Evolutionary conservation across 208 protist species (phyloP).

Genomic region (Balamuthia mandrillaris): DNA sequence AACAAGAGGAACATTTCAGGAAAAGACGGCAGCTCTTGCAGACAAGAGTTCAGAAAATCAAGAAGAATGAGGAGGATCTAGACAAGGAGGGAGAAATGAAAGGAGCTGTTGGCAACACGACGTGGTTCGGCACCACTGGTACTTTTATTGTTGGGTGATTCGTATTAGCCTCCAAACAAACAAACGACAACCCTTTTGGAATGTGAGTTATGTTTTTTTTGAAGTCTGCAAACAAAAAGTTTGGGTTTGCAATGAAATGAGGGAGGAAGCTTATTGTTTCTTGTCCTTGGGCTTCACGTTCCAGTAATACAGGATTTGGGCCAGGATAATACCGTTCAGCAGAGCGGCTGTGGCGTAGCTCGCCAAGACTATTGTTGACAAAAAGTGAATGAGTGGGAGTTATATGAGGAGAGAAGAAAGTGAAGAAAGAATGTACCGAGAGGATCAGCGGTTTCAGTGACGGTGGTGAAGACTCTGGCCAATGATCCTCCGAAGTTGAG

Average conservation of each 20-base stretch:
- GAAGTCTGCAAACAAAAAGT: no score
- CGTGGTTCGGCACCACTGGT: conserved; percentile 1
- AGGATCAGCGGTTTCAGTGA: conserved; percentile 46
- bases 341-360: conserved; percentile 39
- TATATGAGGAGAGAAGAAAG: neutral
- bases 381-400: neutral
- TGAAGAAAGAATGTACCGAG: neutral
- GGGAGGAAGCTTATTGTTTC: neutral
- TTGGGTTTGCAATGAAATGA: neutral
- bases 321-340: conserved; percentile 51
- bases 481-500: conserved; percentile 54
- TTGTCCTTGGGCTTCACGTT: conserved; percentile 22
- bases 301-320: conserved; percentile 55
- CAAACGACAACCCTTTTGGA: no score
- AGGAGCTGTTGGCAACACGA: neutral
- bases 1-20: no score
- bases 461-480: conserved; percentile 58
- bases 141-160: no score
- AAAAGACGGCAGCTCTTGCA: no score
- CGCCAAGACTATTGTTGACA: conserved; percentile 20
- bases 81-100: neutral
- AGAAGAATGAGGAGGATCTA: neutral
- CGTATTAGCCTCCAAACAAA: no score
- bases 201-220: no score
- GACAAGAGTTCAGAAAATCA: no score